Evolutionary conservation across 305 asterid species (phyloP).

Genomic region (Fraxinus sp.): DNA sequence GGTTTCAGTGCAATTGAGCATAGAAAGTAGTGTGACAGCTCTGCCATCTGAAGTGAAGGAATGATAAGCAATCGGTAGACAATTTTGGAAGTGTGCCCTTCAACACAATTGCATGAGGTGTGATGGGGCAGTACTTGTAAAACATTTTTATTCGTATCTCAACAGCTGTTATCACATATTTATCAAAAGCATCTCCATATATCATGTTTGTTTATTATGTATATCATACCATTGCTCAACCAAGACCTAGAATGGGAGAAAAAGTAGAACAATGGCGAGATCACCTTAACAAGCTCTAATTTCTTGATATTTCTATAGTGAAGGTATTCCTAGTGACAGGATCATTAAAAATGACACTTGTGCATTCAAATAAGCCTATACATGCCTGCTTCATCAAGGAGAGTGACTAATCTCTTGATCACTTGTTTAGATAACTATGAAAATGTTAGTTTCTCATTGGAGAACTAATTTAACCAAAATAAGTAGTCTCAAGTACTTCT

Average conservation of each 20-base stretch:
- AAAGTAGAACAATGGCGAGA: background rate
- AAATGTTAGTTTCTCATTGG: background rate
- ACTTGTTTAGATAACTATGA: background rate
- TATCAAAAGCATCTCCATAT: background rate
- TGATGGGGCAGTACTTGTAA: background rate
- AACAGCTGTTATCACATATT: background rate
- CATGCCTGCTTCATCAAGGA: background rate
- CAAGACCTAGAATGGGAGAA: background rate
- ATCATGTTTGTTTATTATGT: background rate
- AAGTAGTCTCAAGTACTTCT: background rate
- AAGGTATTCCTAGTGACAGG: background rate
- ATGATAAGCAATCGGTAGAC: background rate
- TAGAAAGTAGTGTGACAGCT: background rate
- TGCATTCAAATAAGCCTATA: background rate
- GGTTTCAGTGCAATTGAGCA: background rate
- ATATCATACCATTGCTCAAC: background rate
- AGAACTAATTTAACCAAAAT: background rate
- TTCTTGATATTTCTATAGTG: background rate
- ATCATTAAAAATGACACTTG: background rate
- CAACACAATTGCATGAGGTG: background rate
- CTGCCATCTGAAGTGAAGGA: background rate
- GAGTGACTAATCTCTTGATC: background rate
- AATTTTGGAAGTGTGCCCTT: background rate
- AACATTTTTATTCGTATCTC: background rate
- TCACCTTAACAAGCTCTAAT: background rate